Evolutionary conservation across 768 basidiomycete genomes (phyloP).

Genomic region (Phaeotremella skinneri): DNA sequence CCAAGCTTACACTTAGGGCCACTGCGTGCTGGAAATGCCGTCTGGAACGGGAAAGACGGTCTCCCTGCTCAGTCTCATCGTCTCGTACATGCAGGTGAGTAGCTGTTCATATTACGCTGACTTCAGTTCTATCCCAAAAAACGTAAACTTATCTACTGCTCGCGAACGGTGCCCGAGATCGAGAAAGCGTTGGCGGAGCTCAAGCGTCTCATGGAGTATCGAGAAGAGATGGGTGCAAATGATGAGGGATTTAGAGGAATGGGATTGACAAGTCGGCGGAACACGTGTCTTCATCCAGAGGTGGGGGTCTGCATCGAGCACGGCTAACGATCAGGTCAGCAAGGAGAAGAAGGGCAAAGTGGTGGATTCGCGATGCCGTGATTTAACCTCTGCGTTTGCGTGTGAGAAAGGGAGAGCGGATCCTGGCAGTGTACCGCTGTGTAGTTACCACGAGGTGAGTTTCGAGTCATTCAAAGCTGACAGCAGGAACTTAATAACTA

Average conservation of each 20-base stretch:
- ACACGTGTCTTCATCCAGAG: constrained; percentile 91
- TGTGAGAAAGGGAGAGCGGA: constrained; percentile 79
- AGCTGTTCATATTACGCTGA: background rate
- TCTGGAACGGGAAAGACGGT: constrained; percentile 99
- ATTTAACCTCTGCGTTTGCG: constrained; percentile 79
- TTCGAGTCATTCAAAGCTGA: background rate
- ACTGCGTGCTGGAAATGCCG: constrained; percentile 99
- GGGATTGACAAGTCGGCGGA: constrained; percentile 92
- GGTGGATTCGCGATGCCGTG: constrained; percentile 94
- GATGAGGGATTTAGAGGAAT: constrained; percentile 81
- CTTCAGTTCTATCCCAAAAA: constrained; percentile 81
- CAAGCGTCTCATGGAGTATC: constrained; percentile 88
- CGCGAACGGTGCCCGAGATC: constrained; percentile 98
- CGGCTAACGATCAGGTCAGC: constrained; percentile 62
- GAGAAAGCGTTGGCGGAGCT: constrained; percentile 96
- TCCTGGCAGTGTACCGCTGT: constrained; percentile 86
- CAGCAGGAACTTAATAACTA: constrained; percentile 75
- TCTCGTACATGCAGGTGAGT: constrained; percentile 91
- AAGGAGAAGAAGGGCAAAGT: constrained; percentile 98
- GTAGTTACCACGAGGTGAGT: constrained; percentile 90
- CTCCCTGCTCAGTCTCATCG: constrained; percentile 87
- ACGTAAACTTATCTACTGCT: constrained; percentile 96
- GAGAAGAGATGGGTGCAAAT: constrained; percentile 63
- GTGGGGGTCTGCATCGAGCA: constrained; percentile 53
- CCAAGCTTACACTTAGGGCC: constrained; percentile 63